These are phyloP conservation scores for Neospermospora avenae DNA, from an alignment of 2,329 filamentous ascomycete genomes.

Conservation along the genomic window DNA sequence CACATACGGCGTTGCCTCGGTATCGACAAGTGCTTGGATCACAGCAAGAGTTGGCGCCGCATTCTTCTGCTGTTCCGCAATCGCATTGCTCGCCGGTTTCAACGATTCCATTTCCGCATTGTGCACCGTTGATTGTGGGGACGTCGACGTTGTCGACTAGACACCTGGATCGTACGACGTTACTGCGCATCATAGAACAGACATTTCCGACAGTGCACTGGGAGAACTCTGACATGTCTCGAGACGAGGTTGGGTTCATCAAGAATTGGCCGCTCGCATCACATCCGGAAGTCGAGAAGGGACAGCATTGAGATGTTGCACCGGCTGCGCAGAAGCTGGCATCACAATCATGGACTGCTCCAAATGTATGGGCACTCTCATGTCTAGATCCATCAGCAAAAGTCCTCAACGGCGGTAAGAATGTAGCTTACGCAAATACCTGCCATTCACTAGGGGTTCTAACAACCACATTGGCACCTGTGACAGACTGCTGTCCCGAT, in stretches of 20 bases:
- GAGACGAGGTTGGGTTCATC: slow-evolving; percentile 86
- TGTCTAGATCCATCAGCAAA: slow-evolving; percentile 43
- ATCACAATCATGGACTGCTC: slow-evolving; percentile 88
- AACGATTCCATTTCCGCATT: slow-evolving; percentile 94
- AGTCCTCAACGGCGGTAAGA: not conserved
- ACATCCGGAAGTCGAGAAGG: slow-evolving; percentile 62
- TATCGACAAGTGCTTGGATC: slow-evolving; percentile 82
- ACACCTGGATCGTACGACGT: slow-evolving; percentile 69
- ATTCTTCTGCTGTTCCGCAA: slow-evolving; percentile 72
- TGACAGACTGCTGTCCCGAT: slow-evolving; percentile 62
- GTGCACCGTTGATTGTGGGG: slow-evolving; percentile 71
- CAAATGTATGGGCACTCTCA: slow-evolving; percentile 88
- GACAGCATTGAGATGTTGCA: slow-evolving; percentile 61
- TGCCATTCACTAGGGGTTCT: slow-evolving; percentile 82
- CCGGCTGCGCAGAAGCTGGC: slow-evolving; percentile 52
- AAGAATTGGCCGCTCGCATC: slow-evolving; percentile 73
- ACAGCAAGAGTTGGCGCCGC: slow-evolving; percentile 75
- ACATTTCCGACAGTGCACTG: slow-evolving; percentile 88
- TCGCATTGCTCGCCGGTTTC: slow-evolving; percentile 91
- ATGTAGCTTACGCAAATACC: slow-evolving; percentile 61
- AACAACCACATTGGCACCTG: slow-evolving; percentile 82
- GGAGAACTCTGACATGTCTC: slow-evolving; percentile 73
- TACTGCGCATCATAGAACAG: slow-evolving; percentile 74
- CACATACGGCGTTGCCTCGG: slow-evolving; percentile 66
- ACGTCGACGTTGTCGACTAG: slow-evolving; percentile 79